Percentiles rank a stretch among this genome's conserved stretches.
These are phyloP conservation scores for Capsella rubella DNA, from an alignment of 441 rosid species.

Conservation along the genomic window DNA sequence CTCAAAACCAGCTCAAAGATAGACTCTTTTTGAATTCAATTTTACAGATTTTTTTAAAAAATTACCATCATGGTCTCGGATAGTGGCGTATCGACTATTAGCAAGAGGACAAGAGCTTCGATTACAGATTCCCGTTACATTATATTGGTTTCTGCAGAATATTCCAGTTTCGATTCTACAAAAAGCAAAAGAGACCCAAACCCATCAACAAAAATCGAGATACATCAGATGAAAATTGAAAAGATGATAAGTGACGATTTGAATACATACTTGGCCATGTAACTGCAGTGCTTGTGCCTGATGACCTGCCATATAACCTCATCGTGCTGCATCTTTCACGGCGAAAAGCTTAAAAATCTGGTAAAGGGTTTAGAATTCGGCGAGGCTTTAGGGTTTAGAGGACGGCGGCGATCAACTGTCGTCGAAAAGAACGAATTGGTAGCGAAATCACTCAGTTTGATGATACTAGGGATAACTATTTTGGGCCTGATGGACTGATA, in stretches of 20 bases:
- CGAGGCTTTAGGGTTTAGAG: constrained; percentile 27
- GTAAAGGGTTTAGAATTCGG: neutral
- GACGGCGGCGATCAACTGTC: constrained; percentile 11
- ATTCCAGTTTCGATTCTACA: constrained; percentile 82
- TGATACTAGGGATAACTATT: neutral
- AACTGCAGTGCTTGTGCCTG: constrained; percentile 95
- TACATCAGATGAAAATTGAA: neutral
- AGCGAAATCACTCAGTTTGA: neutral
- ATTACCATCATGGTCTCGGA: constrained; percentile 88
- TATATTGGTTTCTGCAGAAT: constrained; percentile 91
- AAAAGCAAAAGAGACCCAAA: neutral
- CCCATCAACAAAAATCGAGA: neutral
- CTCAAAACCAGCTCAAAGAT: constrained; percentile 7
- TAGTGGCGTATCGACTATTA: constrained; percentile 90
- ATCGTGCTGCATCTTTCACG: constrained; percentile 53
- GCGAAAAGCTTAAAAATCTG: neutral
- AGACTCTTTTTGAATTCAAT: neutral
- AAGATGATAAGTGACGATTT: neutral
- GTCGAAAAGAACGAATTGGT: neutral
- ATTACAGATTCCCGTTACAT: constrained; percentile 85
- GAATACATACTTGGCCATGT: constrained; percentile 76
- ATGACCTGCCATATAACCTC: constrained; percentile 97
- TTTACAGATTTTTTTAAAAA: neutral
- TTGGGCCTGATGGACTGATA: neutral
- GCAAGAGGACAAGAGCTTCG: constrained; percentile 97